Percentiles rank a stretch among this genome's conserved stretches.
Evolutionary conservation across 345 rosid species (phyloP).

Genomic region (Pugionium dolabratum): DNA sequence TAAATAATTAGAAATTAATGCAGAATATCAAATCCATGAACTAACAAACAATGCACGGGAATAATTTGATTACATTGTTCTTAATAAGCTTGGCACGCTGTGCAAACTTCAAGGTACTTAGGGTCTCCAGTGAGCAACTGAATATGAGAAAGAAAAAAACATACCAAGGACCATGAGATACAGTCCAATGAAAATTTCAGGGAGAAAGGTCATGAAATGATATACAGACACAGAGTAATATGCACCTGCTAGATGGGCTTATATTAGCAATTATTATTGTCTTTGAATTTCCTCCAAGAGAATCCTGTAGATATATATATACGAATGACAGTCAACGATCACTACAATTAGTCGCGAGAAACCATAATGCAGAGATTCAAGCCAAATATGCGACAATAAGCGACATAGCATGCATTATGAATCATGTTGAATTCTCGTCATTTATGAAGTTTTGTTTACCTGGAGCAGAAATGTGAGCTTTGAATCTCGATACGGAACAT

Average conservation of each 20-base stretch:
- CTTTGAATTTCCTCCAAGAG: constrained; percentile 96
- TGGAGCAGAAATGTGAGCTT: constrained; percentile 98
- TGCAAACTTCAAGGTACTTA: constrained; percentile 97
- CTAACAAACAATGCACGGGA: constrained; percentile 2
- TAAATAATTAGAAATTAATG: constrained; percentile 2
- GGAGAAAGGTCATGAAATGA: constrained; percentile 9
- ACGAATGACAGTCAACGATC: constrained; percentile 17
- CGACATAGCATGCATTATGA: not conserved
- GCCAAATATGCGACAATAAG: not conserved
- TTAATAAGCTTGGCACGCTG: constrained; percentile 97
- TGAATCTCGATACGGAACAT: constrained; percentile 98
- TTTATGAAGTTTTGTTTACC: constrained; percentile 43
- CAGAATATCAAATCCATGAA: constrained; percentile 8
- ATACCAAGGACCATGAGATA: constrained; percentile 24
- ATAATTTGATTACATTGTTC: constrained; percentile 68
- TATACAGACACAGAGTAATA: constrained; percentile 16
- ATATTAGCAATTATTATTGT: constrained; percentile 95
- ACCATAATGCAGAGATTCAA: constrained; percentile 5
- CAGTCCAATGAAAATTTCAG: not conserved
- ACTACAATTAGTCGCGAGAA: constrained; percentile 3
- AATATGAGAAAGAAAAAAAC: constrained; percentile 26
- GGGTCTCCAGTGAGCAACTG: constrained; percentile 92
- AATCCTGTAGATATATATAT: constrained; percentile 60
- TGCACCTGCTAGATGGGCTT: constrained; percentile 88
- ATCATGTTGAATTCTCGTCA: constrained; percentile 8